phyloP scores from a whole-genome alignment of 2,329 filamentous ascomycete species.

The Nothopassalora personata region DNA sequence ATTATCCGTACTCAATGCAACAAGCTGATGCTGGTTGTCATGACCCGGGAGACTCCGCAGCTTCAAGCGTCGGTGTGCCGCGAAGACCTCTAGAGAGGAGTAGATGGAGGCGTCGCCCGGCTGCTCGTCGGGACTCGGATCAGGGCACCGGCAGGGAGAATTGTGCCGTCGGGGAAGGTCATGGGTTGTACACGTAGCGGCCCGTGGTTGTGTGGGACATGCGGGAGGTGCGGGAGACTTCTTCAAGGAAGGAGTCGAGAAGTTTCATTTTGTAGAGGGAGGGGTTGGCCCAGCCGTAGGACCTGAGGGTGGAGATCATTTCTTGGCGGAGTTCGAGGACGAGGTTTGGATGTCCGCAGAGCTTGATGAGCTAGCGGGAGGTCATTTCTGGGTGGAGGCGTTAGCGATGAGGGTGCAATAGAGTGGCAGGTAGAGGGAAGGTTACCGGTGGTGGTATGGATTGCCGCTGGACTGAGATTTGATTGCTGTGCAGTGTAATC shows the following conservation, averaged over 20 bases:
- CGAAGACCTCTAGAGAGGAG: slow-evolving; percentile 17
- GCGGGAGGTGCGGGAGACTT: slow-evolving; percentile 21
- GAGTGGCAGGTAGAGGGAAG: too few species aligned
- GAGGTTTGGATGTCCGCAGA: slow-evolving; percentile 21
- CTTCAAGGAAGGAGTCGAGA: slow-evolving; percentile 30
- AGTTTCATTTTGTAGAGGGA: slow-evolving; percentile 27
- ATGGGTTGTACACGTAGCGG: neutral
- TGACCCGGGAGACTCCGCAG: slow-evolving; percentile 18
- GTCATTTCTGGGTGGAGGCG: slow-evolving; percentile 11
- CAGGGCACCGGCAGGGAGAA: slow-evolving; percentile 21
- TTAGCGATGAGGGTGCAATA: too few species aligned
- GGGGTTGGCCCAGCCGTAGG: slow-evolving; percentile 23
- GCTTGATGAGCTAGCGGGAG: slow-evolving; percentile 20
- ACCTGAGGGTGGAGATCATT: slow-evolving; percentile 18
- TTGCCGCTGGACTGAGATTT: slow-evolving; percentile 12
- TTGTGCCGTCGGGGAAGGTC: slow-evolving; percentile 24
- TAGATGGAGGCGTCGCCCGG: slow-evolving; percentile 12
- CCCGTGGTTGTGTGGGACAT: slow-evolving; percentile 5
- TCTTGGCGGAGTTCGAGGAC: slow-evolving; percentile 25
- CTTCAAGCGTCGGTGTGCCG: slow-evolving; percentile 18
- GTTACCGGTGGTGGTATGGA: slow-evolving; percentile 19
- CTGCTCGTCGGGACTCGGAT: slow-evolving; percentile 11
- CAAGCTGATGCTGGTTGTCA: slow-evolving; percentile 22
- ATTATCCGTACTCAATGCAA: slow-evolving; percentile 18
- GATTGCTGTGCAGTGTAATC: slow-evolving; percentile 11